Conservation (phyloP, 768 basidiomycete species). For the Xanthoconium stramineum region DNA sequence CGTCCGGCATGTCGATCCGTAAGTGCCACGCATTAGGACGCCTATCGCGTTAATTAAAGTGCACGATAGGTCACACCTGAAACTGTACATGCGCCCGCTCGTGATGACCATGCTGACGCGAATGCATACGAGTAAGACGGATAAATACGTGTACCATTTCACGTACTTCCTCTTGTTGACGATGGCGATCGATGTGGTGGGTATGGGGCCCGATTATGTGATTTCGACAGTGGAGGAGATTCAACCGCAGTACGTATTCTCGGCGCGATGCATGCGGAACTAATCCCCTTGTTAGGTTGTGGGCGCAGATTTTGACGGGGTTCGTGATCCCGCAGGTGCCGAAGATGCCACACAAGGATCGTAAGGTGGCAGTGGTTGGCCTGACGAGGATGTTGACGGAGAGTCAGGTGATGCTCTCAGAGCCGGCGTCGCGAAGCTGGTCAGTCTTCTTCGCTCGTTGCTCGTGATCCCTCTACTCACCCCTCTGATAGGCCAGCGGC, state of each 20-base stretch:
- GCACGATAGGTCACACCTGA: conserved; percentile 51
- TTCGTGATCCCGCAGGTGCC: conserved; percentile 80
- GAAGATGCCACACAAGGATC: conserved; percentile 76
- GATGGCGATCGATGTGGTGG: conserved; percentile 71
- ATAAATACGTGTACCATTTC: conserved; percentile 82
- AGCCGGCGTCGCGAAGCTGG: conserved; percentile 67
- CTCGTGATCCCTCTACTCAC: neutral
- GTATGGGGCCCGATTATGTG: conserved; percentile 75
- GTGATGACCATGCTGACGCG: conserved; percentile 79
- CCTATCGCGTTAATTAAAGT: neutral
- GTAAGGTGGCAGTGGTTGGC: conserved; percentile 82
- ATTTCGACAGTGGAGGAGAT: conserved; percentile 78
- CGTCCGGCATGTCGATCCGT: conserved; percentile 72
- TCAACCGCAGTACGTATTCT: conserved; percentile 63
- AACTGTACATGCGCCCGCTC: conserved; percentile 70
- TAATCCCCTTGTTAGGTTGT: conserved; percentile 46
- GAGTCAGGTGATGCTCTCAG: conserved; percentile 64
- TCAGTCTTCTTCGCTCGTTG: conserved; percentile 22
- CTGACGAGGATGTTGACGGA: conserved; percentile 75
- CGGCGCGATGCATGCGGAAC: no score
- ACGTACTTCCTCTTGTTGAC: conserved; percentile 73
- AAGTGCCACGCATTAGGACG: conserved; percentile 30
- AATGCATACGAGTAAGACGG: conserved; percentile 85
- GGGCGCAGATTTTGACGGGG: conserved; percentile 72
- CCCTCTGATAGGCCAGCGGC: conserved; percentile 53